Percentiles rank a stretch among this genome's conserved stretches.
phyloP scores from a whole-genome alignment of 2,329 filamentous ascomycete genomes.

The Polychaeton citri region DNA sequence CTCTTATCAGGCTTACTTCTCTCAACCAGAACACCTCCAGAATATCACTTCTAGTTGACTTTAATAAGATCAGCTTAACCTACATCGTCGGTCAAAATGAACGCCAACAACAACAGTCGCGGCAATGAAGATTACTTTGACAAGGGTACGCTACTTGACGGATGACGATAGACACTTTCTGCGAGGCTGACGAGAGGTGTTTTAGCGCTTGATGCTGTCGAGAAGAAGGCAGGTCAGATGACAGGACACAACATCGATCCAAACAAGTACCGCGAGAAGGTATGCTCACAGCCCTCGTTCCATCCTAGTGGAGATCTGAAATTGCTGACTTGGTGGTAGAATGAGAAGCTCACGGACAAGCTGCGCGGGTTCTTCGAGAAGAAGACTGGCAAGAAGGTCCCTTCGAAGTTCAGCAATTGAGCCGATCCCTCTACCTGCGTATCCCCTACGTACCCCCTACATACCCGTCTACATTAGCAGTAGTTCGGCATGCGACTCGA shows the following conservation, averaged over 20 bases:
- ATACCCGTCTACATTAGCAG: too few relatives aligned
- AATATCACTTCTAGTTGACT: too few relatives aligned
- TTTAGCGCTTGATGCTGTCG: neutral
- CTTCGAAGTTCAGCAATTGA: constrained; percentile 9
- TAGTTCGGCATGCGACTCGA: too few relatives aligned
- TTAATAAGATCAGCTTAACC: too few relatives aligned
- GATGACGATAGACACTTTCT: too few relatives aligned
- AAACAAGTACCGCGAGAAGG: constrained; percentile 1
- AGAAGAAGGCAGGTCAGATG: constrained; percentile 5
- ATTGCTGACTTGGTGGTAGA: neutral
- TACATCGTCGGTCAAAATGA: too few relatives aligned
- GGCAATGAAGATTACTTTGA: constrained; percentile 3
- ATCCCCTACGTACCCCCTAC: too few relatives aligned
- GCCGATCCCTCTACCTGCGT: too few relatives aligned
- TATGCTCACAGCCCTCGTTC: too few relatives aligned
- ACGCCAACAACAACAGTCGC: neutral
- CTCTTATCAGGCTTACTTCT: too few relatives aligned
- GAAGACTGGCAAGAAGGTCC: constrained; percentile 9
- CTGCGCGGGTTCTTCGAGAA: constrained; percentile 8
- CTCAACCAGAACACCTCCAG: too few relatives aligned
- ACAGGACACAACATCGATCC: constrained; percentile 7
- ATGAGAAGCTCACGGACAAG: constrained; percentile 5
- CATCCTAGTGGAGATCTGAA: too few relatives aligned
- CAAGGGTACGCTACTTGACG: constrained; percentile 2
- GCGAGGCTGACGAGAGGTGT: neutral